Evolutionary conservation across 306 rosid species (phyloP).

Genomic region (Lithocarpus polystachyus): DNA sequence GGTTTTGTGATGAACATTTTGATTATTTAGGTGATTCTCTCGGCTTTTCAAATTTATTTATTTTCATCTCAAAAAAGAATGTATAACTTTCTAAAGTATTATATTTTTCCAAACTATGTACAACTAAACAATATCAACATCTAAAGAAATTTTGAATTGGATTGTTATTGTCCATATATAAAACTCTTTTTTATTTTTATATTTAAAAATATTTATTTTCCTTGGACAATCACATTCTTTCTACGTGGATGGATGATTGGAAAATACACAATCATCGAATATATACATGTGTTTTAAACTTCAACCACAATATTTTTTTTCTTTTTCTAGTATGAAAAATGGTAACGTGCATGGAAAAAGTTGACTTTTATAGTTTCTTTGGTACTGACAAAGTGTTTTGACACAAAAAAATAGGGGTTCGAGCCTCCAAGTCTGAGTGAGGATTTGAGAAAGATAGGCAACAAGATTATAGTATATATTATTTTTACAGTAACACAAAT

Average conservation of each 20-base stretch:
- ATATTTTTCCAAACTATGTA: too few species aligned
- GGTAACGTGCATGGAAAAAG: neutral
- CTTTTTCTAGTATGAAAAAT: neutral
- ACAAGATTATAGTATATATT: neutral
- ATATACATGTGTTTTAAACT: neutral
- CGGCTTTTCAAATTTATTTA: too few species aligned
- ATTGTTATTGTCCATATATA: too few species aligned
- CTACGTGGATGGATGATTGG: neutral
- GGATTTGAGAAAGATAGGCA: neutral
- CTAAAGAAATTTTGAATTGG: too few species aligned
- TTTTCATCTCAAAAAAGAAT: too few species aligned
- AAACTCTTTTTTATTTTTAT: too few species aligned
- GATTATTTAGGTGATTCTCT: too few species aligned
- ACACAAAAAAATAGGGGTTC: neutral
- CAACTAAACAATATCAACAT: too few species aligned
- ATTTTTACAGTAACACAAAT: too few species aligned
- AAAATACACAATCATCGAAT: too few species aligned
- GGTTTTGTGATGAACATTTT: too few species aligned
- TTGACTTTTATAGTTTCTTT: conserved; percentile 16
- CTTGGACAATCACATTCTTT: neutral
- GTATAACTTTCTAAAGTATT: too few species aligned
- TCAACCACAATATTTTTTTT: neutral
- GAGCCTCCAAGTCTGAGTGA: neutral
- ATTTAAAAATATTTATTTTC: neutral
- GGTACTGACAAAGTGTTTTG: neutral